A percentile compares a stretch with the other conserved stretches of the same genome.
Conservation (phyloP, 305 asterid genomes). For the Fraxinus baroniana region DNA sequence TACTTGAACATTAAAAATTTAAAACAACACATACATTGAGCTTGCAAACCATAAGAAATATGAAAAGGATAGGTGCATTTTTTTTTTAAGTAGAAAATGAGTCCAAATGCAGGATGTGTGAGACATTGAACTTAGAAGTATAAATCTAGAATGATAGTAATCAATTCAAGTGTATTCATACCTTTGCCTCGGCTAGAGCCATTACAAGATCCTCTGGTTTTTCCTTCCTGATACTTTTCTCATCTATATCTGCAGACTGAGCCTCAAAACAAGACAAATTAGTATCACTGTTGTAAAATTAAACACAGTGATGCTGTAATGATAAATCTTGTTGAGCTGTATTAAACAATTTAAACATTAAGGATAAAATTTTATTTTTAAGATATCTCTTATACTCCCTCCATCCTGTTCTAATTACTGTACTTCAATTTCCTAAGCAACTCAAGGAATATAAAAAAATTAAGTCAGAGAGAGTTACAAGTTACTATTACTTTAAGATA, state of each 20-base stretch:
- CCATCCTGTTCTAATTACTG: not conserved
- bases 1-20: not conserved
- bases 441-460: not conserved
- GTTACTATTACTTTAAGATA: not conserved
- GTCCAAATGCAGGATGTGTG: not conserved
- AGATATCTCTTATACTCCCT: not conserved
- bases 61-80: not conserved
- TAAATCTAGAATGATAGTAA: not conserved
- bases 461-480: not conserved
- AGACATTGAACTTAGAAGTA: slow-evolving; percentile 1
- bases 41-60: not conserved
- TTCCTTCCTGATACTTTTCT: slow-evolving; percentile 72
- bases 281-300: not conserved
- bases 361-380: not conserved
- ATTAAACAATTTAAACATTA: not conserved
- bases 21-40: not conserved
- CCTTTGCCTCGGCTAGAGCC: slow-evolving; percentile 90
- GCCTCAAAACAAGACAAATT: slow-evolving; percentile 21
- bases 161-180: slow-evolving; percentile 17
- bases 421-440: not conserved
- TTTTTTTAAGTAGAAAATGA: slow-evolving; percentile 4
- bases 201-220: slow-evolving; percentile 74
- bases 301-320: not conserved
- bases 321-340: not conserved
- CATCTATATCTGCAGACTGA: slow-evolving; percentile 81